Evolutionary conservation across 768 basidiomycete genomes (phyloP).

Genomic region (Termitomyces sp.): DNA sequence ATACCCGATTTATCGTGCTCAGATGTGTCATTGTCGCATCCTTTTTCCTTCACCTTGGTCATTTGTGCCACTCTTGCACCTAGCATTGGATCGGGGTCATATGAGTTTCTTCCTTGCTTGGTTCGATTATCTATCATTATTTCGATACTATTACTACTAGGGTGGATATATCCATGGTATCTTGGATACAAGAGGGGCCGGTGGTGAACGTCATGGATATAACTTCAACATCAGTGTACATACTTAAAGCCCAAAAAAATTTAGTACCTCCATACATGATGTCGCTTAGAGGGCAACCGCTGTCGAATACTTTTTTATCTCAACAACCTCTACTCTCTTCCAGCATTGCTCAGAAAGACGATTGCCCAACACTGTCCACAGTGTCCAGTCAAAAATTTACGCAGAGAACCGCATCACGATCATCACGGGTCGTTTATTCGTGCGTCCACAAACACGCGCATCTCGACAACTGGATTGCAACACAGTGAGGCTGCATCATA

Average conservation of each 20-base stretch:
- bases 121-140: conserved; percentile 27
- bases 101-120: conserved; percentile 63
- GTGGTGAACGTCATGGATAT: conserved; percentile 45
- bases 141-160: conserved; percentile 43
- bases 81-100: conserved; percentile 41
- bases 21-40: conserved; percentile 48
- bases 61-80: conserved; percentile 60
- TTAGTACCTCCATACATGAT: no score
- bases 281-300: no score
- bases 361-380: no score
- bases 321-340: neutral
- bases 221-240: conserved; percentile 36
- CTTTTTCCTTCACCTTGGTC: conserved; percentile 55
- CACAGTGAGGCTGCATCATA: no score
- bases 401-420: no score
- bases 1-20: conserved; percentile 59
- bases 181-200: conserved; percentile 43
- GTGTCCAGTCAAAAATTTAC: no score
- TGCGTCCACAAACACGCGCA: no score
- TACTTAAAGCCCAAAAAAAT: no score
- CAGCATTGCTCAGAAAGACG: no score
- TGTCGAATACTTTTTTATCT: neutral
- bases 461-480: no score
- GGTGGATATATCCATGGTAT: conserved; percentile 51
- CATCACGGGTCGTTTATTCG: no score